These are phyloP conservation scores for Trapa incisa DNA, from an alignment of 345 rosid species.

Conservation along the genomic window DNA sequence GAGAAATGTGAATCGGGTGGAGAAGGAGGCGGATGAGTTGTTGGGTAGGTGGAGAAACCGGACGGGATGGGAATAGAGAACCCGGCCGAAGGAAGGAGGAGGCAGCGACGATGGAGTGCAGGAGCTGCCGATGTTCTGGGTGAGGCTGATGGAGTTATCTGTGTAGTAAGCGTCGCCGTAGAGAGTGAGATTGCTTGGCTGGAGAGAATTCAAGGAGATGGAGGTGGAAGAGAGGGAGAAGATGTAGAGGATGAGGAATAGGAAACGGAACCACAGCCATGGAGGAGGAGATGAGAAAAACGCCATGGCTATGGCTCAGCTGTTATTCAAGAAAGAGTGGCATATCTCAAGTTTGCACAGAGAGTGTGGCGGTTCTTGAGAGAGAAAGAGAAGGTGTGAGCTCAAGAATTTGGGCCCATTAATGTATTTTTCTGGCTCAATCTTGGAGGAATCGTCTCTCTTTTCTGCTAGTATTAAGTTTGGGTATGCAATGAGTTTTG, in stretches of 20 bases:
- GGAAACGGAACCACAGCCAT: conserved; percentile 7
- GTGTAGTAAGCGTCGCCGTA: conserved; percentile 53
- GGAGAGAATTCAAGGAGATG: conserved; percentile 14
- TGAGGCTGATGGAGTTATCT: conserved; percentile 47
- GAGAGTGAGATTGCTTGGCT: conserved; percentile 43
- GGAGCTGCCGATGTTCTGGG: conserved; percentile 39
- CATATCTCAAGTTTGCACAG: background rate
- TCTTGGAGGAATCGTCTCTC: too few relatives aligned
- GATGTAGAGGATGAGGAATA: conserved; percentile 17
- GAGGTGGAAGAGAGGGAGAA: conserved; percentile 14
- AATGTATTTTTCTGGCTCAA: too few relatives aligned
- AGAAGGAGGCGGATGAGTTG: conserved; percentile 47
- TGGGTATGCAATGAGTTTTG: too few relatives aligned
- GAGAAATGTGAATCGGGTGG: conserved; percentile 55
- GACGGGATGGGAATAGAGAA: conserved; percentile 42
- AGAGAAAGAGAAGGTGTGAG: too few relatives aligned
- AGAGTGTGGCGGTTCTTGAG: background rate
- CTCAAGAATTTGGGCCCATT: too few relatives aligned
- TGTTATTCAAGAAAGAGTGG: conserved; percentile 11
- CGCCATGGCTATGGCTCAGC: conserved; percentile 3
- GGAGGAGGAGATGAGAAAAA: background rate
- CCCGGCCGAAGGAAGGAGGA: conserved; percentile 43
- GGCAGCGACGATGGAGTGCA: conserved; percentile 16
- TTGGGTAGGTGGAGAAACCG: conserved; percentile 41
- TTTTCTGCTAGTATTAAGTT: too few relatives aligned